These are phyloP conservation scores for Batkoa obscura DNA, from an alignment of 371 early-diverging fungal species.

Conservation along the genomic window DNA sequence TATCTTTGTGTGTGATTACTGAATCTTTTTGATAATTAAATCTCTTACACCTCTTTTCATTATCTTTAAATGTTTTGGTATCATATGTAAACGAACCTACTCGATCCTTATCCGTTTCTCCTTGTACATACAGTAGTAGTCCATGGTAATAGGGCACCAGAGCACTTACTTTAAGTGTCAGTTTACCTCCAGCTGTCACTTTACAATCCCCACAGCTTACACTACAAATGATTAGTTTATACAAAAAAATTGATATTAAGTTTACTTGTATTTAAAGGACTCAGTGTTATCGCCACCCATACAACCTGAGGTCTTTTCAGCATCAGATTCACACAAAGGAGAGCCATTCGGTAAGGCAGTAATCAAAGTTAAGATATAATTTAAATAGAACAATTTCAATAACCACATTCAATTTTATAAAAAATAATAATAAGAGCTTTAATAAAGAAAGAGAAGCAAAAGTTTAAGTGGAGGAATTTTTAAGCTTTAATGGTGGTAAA, in stretches of 20 bases:
- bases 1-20: neutral
- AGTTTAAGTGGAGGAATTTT: too few relatives aligned
- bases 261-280: neutral
- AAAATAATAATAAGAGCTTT: too few relatives aligned
- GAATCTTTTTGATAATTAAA: neutral
- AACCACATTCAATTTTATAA: too few relatives aligned
- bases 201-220: neutral
- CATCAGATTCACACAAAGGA: neutral
- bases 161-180: neutral
- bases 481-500: too few relatives aligned
- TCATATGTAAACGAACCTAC: neutral
- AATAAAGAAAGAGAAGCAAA: too few relatives aligned
- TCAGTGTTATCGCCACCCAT: neutral
- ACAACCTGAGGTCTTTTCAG: neutral
- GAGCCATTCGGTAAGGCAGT: neutral
- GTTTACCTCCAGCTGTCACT: neutral
- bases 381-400: too few relatives aligned
- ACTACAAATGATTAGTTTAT: neutral
- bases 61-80: neutral
- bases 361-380: too few relatives aligned
- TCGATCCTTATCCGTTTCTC: neutral
- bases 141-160: neutral
- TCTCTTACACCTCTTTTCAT: neutral
- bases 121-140: neutral
- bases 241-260: neutral